These are phyloP conservation scores for Trifolium repens DNA, from an alignment of 306 rosid species.

Conservation along the genomic window DNA sequence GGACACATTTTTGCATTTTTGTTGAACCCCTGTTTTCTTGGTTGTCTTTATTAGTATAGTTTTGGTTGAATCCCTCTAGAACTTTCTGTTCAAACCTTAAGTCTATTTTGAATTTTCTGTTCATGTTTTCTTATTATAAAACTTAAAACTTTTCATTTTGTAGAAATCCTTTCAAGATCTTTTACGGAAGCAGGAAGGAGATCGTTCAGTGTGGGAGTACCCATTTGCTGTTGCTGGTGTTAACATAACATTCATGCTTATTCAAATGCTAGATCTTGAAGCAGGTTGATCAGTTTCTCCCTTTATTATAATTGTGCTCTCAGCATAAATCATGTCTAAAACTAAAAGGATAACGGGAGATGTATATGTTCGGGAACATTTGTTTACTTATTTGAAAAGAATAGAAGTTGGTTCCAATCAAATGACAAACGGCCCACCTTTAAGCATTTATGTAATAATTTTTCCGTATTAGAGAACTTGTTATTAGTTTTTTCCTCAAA, in stretches of 20 bases:
- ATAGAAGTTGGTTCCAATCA: constrained; percentile 21
- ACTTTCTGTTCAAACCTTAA: neutral
- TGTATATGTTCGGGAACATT: constrained; percentile 11
- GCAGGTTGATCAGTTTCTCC: constrained; percentile 66
- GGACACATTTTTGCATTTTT: constrained; percentile 18
- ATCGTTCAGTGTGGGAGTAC: constrained; percentile 97
- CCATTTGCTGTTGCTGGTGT: constrained; percentile 99
- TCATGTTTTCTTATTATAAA: constrained; percentile 23
- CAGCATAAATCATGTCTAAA: constrained; percentile 34
- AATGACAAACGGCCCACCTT: constrained; percentile 20
- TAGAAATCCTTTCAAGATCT: constrained; percentile 97
- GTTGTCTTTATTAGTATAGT: constrained; percentile 25
- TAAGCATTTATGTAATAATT: constrained; percentile 5
- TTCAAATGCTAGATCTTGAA: constrained; percentile 98
- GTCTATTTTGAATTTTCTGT: constrained; percentile 27
- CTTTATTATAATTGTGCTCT: constrained; percentile 10
- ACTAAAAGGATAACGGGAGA: constrained; percentile 14
- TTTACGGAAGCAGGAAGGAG: constrained; percentile 95
- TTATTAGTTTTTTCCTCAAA: neutral
- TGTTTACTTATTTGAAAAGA: constrained; percentile 16
- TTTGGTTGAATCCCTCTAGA: constrained; percentile 9
- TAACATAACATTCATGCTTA: constrained; percentile 97
- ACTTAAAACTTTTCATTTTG: constrained; percentile 46
- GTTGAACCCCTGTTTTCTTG: neutral
- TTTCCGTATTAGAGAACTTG: constrained; percentile 1